Evolutionary conservation across 768 basidiomycete genomes (phyloP), one percentile per base, ranked within the genome.

Genomic region (Suillus plorans): DNA sequence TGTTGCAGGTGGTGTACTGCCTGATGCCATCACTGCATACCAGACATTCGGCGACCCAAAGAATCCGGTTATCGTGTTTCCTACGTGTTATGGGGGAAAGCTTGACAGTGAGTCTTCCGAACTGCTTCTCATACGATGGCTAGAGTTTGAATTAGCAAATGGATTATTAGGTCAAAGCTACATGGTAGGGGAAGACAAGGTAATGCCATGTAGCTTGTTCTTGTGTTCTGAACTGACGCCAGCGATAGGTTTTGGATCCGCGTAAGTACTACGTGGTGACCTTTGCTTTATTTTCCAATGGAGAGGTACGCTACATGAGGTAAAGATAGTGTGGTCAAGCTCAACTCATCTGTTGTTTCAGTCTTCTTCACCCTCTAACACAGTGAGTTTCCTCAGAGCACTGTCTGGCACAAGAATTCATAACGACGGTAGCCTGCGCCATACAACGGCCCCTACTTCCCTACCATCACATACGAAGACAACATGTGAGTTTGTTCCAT

Each of bases 351-450:
- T 42, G 41, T 42, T 25, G 61, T 41, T 31, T 12, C 42, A 87
- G 85, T 88, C 85, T 0, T 87, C 85, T 20, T 87, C 86, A 36
- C 86, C 86, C 31, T 87, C 86, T 0, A 87, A 86, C 69, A 86
- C 72, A n/a, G 72, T 72, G 50, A 56, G 71, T 8, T 49, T 47
- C 16, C 31, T 25, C 10, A 42, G 14, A n/a, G 18, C 3, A 47
- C 10, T 12, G 41, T 41, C 45, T 14, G 13, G 39, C 22, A 20
- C 45, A 14, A 31, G 42, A 18, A 10, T 50, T 69, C 22, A 71
- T 36, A 18, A 39, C 9, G 41, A 61, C 28, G 45, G 39, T 52
- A 87, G 86, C 81, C 85, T 3, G 69, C 74, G 9, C 86, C 86
- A 2, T 84, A 85, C 72, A 86, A 86, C 58, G 86, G 86, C 0